Evolutionary conservation across 1,284 basidiomycete genomes (phyloP), one percentile per base, ranked within the genome.

Genomic region (Malassezia yamatoensis): DNA sequence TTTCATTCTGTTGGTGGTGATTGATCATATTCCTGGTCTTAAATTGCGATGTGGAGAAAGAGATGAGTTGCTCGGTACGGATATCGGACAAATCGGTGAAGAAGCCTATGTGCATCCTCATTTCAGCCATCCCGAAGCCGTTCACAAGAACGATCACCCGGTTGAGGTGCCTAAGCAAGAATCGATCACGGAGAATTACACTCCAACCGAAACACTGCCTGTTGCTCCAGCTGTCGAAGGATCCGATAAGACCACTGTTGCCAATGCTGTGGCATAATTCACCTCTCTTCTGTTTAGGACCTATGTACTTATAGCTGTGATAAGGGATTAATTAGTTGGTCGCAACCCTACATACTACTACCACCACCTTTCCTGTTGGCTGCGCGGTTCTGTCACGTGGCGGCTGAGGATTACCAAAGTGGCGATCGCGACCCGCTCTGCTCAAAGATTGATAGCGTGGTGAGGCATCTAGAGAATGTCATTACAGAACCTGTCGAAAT

Each of bases 31-130:
- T 68, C 93, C 93, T 2, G 84, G 83, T 61, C 80, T 88, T 59
- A 80, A 85, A 52, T 82, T 98, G 45, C 84, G 90, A 57, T 81
- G 82, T 16, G 77, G 79, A 33, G 90, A 93, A 66, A 86, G 90
- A 63, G 82, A 83, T 33, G 91, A 96, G 79, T 85, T 90, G 59
- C 78, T 96, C 56, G 93, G 93, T 61, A 84, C 94, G 61, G 93
- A 96, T 75, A 88, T 94, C 70, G 82, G 84, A 12, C 87, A 91
- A 78, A 85, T 94, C 80, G 91, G 91, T 67, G 91, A 96, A 60
- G 67, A 69, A 58, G 60, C 62, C 12, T 50, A 54, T 41, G 37
- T 45, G 7, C 20, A 51, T 7, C 54, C 54, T n/a, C 45, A 49
- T 41, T 42, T 39, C 15, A 39, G n/a, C 9, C 54, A 51, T 34